Evolutionary conservation across 805 yeast species (phyloP), one percentile per base, ranked within the genome.

Genomic region (Ogataea populi-albae): DNA sequence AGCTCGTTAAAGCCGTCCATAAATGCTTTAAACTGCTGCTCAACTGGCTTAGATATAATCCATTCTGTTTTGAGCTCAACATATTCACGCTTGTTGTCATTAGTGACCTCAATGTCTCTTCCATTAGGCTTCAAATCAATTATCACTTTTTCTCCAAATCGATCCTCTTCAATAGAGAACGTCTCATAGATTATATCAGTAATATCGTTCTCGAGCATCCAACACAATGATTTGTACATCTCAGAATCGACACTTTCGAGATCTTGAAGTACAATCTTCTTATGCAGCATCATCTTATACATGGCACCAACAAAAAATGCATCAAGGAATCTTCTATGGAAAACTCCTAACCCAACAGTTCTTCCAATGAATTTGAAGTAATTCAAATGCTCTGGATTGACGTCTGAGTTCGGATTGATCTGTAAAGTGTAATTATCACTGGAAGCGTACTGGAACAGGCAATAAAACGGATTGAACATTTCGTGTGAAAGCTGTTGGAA

Each of bases 211-310:
- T 27, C 30, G 9, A 27, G 30, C 62, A 88, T 86, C 98, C 98
- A 93, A 55, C 86, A 86, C 64, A 93, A 71, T 17, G 96, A 91
- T 57, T 93, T 79, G 68, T 87, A 87, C 66, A 91, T 88, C 58
- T 93, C 98, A 17, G 96, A 91, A 64, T 93, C 99, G 42, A 94
- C 97, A 64, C 97, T 95, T 64, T 93, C 98, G 94, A 93, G 84
- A 65, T 93, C 99, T 62, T 86, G 95, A 49, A 93, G 69, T 2
- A 87, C 91, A 49, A 93, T 96, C 69, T 88, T 88, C 65, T 93
- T 93, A 58, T 80, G 86, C 52, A 93, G 72, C 84, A 93, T 87
- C 97, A 93, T 87, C 69, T 93, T 93, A 67, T 93, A 93, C 62
- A 93, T 77, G 1, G 98, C 98, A 49, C 96, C 96, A 53, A 94